Conservation (phyloP, 371 early-diverging fungal genomes). For the Actinomucor elegans region DNA sequence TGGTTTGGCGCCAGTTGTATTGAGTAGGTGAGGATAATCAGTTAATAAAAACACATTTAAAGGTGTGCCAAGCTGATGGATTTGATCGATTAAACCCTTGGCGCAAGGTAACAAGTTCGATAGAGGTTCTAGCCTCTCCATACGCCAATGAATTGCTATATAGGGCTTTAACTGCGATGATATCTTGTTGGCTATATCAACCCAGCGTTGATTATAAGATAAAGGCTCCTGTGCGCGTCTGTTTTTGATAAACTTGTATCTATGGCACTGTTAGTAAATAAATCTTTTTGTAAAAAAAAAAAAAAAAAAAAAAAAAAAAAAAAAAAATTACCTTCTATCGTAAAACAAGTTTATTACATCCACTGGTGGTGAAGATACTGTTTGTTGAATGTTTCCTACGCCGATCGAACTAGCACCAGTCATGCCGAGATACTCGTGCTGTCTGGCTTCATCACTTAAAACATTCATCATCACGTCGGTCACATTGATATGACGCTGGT, state of each 20-base stretch:
- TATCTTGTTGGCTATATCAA: conserved; percentile 32
- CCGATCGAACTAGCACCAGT: no score
- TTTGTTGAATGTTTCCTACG: no score
- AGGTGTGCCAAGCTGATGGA: conserved; percentile 7
- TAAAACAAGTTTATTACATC: conserved; percentile 47
- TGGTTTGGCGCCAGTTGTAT: conserved; percentile 25
- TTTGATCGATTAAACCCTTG: conserved; percentile 25
- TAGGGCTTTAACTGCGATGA: conserved; percentile 36
- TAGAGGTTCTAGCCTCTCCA: conserved; percentile 48
- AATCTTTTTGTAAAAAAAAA: not conserved
- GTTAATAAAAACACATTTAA: conserved; percentile 42
- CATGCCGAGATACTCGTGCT: conserved; percentile 20
- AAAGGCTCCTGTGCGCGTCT: conserved; percentile 29
- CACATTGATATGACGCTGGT: conserved; percentile 25
- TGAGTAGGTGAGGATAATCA: conserved; percentile 48
- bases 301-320: no score
- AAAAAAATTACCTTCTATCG: conserved; percentile 29
- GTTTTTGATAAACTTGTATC: conserved; percentile 39
- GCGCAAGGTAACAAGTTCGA: conserved; percentile 45
- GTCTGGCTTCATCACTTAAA: conserved; percentile 33
- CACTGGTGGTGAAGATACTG: conserved; percentile 23
- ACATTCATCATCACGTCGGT: conserved; percentile 27
- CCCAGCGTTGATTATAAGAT: conserved; percentile 33
- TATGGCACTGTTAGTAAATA: not conserved
- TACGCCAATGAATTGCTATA: conserved; percentile 55